These are phyloP conservation scores for Oryza nivara DNA, from an alignment of 176 grass and related monocot genomes.

Conservation along the genomic window DNA sequence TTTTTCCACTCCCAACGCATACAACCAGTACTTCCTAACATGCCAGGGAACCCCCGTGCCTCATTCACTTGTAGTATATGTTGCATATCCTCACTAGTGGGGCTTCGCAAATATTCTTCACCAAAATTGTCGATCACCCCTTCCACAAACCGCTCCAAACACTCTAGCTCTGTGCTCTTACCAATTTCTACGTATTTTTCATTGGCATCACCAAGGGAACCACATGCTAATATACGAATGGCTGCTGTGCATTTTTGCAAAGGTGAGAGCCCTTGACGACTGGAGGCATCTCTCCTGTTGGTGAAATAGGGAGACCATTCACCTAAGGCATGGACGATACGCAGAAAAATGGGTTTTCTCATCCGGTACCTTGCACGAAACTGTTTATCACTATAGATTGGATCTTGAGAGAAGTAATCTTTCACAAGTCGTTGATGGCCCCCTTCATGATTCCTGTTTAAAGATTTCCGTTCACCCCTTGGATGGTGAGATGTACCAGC, in stretches of 20 bases:
- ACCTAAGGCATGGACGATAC: conserved; percentile 32
- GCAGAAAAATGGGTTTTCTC: conserved; percentile 44
- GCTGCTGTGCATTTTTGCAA: conserved; percentile 48
- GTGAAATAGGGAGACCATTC: conserved; percentile 53
- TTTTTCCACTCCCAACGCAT: conserved; percentile 39
- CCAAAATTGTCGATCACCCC: conserved; percentile 48
- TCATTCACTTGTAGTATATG: conserved; percentile 8
- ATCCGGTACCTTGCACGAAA: conserved; percentile 39
- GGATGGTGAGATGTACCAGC: no score
- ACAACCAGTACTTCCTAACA: conserved; percentile 45
- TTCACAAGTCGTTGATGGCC: conserved; percentile 34
- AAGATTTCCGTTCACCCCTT: background rate
- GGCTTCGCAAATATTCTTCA: conserved; percentile 38
- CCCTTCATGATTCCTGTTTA: conserved; percentile 44
- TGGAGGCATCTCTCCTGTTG: conserved; percentile 33
- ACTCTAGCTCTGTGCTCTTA: conserved; percentile 32
- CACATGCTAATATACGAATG: conserved; percentile 41
- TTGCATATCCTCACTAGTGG: conserved; percentile 26
- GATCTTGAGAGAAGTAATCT: conserved; percentile 45
- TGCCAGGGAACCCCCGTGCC: conserved; percentile 39
- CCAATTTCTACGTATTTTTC: conserved; percentile 48
- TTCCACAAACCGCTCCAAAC: conserved; percentile 39
- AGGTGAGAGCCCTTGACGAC: conserved; percentile 44
- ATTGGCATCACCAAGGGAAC: background rate
- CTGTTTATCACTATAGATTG: conserved; percentile 14